Base-by-base conservation (phyloP, 179 eudicot genomes). In the Carnegiea gigantea region DNA sequence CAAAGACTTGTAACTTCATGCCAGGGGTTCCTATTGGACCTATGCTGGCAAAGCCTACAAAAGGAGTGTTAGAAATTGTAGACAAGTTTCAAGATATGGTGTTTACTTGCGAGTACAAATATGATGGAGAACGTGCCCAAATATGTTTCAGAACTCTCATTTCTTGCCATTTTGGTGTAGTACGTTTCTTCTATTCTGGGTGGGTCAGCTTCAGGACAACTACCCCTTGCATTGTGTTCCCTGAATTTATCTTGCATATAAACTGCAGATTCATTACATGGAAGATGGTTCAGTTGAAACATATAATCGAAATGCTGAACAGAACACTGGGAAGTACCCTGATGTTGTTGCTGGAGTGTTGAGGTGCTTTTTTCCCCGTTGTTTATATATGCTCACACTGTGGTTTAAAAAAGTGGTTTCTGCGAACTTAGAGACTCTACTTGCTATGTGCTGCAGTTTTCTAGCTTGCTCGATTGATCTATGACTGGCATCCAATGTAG, bases 111-210 rank as follows among this genome's bases (percentile, higher is more conserved):
- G 99, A 96, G 86, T 96, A 91, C 91, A 96, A 96, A 87, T 96
- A 96, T 83, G 99, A 96, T 84, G 99, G 99, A 24, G 99, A 94
- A 83, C 96, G 99, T 68, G 99, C 99, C 81, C 98, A 95, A 91
- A 96, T 95, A 85, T 86, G 76, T 82, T n/a, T 49, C 21, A 14
- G 9, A 11, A 46, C n/a, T n/a, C 20, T 73, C 33, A 30, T 77
- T 82, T 20, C 64, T 30, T 70, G 9, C 30, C 59, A 10, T 49
- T 74, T 60, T 24, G 44, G 73, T 62, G 38, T 71, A 48, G 30
- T 23, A 49, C 62, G 23, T 65, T 78, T 30, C 36, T 73, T 6
- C 1, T 12, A 11, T 49, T 4, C 44, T 70, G 33, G 33, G 33
- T 30, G 33, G 33, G 33, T 30, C 33, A 30, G 33, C 33, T 30